These are phyloP conservation scores for Syncephalastrum monosporum DNA, from an alignment of 371 early-diverging fungal species.

Conservation along the genomic window DNA sequence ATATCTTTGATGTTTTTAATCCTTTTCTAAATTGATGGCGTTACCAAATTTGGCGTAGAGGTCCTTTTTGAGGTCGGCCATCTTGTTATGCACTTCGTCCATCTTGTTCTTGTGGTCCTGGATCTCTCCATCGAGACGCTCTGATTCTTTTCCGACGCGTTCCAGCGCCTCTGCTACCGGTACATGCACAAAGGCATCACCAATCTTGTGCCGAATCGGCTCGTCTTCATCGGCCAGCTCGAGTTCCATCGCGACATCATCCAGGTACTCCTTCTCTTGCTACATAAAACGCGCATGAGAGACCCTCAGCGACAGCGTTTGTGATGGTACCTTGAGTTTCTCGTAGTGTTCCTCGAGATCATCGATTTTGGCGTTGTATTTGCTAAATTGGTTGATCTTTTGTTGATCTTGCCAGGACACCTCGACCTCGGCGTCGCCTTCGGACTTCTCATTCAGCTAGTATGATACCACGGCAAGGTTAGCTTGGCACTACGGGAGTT, in stretches of 20 bases:
- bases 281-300: constrained; percentile 13
- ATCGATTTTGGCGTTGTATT: constrained; percentile 76
- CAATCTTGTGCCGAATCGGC: constrained; percentile 80
- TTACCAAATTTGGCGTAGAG: constrained; percentile 93
- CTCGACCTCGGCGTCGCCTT: constrained; percentile 84
- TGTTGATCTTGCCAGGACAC: constrained; percentile 95
- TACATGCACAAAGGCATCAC: constrained; percentile 86
- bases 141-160: constrained; percentile 65
- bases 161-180: constrained; percentile 73
- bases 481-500: background rate
- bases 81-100: constrained; percentile 64
- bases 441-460: constrained; percentile 63
- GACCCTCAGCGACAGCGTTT: background rate
- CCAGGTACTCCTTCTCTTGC: constrained; percentile 89
- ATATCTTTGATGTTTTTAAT: constrained; percentile 33
- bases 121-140: constrained; percentile 56
- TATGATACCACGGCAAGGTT: background rate
- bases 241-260: constrained; percentile 87
- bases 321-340: constrained; percentile 67
- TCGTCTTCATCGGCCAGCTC: constrained; percentile 95
- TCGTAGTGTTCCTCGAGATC: constrained; percentile 79
- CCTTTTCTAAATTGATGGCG: constrained; percentile 91
- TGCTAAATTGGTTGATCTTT: constrained; percentile 91
- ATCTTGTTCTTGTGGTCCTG: constrained; percentile 68
- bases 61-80: constrained; percentile 81